Conservation (phyloP, 371 early-diverging fungal species). For the Saksenaea vasiformis region DNA sequence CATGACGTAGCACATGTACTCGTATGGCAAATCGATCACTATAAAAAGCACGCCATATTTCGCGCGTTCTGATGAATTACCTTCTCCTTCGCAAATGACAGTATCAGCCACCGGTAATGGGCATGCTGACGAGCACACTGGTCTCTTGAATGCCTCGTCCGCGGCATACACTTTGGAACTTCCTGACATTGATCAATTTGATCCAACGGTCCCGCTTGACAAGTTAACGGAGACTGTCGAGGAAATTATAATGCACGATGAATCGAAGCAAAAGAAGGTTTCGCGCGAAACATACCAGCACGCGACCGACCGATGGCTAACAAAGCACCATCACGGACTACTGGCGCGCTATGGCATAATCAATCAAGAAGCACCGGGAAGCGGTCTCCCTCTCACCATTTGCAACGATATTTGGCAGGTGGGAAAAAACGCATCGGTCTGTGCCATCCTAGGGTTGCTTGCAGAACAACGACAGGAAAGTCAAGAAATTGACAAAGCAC, state of each 20-base stretch:
- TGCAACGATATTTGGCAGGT: conserved; percentile 38
- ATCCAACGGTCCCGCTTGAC: conserved; percentile 23
- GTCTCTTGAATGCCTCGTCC: conserved; percentile 16
- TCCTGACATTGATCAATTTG: conserved; percentile 22
- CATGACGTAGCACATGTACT: no score
- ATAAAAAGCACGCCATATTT: background rate
- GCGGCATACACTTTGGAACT: conserved; percentile 10
- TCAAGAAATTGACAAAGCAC: conserved; percentile 5
- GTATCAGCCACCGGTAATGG: conserved; percentile 9
- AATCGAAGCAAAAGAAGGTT: conserved; percentile 22
- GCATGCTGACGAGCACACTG: conserved; percentile 14
- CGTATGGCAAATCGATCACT: background rate
- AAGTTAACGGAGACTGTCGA: conserved; percentile 32
- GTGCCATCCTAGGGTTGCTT: conserved; percentile 41
- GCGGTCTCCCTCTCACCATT: conserved; percentile 15
- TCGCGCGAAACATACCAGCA: conserved; percentile 13
- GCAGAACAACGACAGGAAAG: conserved; percentile 18
- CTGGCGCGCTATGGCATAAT: conserved; percentile 3
- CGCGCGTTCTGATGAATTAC: background rate
- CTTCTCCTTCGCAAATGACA: conserved; percentile 3
- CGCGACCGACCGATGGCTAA: conserved; percentile 42
- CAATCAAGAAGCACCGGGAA: background rate
- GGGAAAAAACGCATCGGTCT: conserved; percentile 42
- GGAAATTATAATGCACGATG: conserved; percentile 29
- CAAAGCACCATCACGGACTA: conserved; percentile 21